Conservation (phyloP, 768 basidiomycete genomes). For the Collybiopsis confluens region DNA sequence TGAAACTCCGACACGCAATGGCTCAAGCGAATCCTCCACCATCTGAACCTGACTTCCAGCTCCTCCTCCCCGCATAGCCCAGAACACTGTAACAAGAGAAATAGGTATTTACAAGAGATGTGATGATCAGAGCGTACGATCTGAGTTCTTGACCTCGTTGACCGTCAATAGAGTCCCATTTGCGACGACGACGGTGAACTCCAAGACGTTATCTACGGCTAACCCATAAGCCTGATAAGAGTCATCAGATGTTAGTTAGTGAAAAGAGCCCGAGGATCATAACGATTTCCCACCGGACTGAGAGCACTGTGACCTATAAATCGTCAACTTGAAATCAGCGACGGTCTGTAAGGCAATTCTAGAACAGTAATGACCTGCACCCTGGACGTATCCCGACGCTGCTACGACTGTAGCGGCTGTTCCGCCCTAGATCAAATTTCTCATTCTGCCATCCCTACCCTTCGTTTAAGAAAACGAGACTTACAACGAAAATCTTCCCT, state of each 20-base stretch:
- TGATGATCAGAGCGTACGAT: neutral
- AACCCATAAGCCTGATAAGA: neutral
- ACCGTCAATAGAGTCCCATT: neutral
- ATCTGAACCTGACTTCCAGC: constrained; percentile 33
- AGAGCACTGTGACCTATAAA: too few relatives aligned
- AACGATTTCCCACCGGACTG: constrained; percentile 20
- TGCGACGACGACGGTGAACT: neutral
- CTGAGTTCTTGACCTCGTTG: neutral
- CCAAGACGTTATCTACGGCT: neutral
- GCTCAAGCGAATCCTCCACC: too few relatives aligned
- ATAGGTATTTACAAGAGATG: too few relatives aligned
- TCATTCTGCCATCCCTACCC: too few relatives aligned
- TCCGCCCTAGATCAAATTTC: constrained; percentile 13
- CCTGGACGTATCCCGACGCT: constrained; percentile 30
- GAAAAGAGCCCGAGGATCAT: too few relatives aligned
- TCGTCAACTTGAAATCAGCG: too few relatives aligned
- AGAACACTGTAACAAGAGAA: constrained; percentile 2
- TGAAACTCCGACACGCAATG: too few relatives aligned
- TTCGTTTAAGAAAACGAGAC: too few relatives aligned
- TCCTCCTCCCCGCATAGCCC: constrained; percentile 4
- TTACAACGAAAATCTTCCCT: constrained; percentile 17
- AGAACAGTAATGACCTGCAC: constrained; percentile 27
- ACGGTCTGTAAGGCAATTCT: too few relatives aligned
- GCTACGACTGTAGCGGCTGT: constrained; percentile 22
- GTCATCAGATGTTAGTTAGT: neutral